Base-by-base conservation (phyloP, 495 filamentous ascomycete species). In the Aspergillus avenaceus region DNA sequence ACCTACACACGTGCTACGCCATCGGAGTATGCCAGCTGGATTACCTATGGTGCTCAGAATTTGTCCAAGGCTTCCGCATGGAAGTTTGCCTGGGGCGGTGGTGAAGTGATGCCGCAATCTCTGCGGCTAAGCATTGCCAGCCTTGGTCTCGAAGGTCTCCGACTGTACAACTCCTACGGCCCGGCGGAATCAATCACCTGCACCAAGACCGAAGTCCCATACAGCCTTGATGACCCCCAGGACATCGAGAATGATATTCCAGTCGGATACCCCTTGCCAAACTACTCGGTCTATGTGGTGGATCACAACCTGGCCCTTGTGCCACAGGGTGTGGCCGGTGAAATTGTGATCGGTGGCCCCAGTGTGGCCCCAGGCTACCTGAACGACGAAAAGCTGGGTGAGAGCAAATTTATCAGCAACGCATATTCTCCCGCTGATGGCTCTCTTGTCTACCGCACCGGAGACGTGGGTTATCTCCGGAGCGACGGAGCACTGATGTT, bases 291-390 rank as follows among this genome's bases (percentile, higher is more conserved):
- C 4, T 76, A 76, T 50, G 60, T 79, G 21, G 25, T 81, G 2
- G 74, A 79, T 45, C 42, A 67, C 5, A 6, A 74, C 4, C 27
- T 64, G 6, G 43, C 59, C 7, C 66, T 64, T 3, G 2, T 79
- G 0, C 71, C 74, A 0, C 27, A 52, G 13, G 75, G 73, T 5
- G 29, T 66, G 3, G 42, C 63, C 1, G 78, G 76, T 1, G 72
- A 81, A 47, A 61, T 80, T 13, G 41, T 40, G 32, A 59, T 78
- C 29, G 72, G 63, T 1, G 77, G 78, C 12, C 58, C 65, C 1
- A 67, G 67, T 9, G 64, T 76, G 0, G 53, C 65, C 0, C 1
- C 19, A 1, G 77, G 73, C 5, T 81, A 81, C 52, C 49, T 69
- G 25, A 54, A 66, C 24, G 55, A 63, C 8, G 19, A 49, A 1